Conservation (phyloP, 2,329 filamentous ascomycete species). For the Fusarium brevicatenulatum region DNA sequence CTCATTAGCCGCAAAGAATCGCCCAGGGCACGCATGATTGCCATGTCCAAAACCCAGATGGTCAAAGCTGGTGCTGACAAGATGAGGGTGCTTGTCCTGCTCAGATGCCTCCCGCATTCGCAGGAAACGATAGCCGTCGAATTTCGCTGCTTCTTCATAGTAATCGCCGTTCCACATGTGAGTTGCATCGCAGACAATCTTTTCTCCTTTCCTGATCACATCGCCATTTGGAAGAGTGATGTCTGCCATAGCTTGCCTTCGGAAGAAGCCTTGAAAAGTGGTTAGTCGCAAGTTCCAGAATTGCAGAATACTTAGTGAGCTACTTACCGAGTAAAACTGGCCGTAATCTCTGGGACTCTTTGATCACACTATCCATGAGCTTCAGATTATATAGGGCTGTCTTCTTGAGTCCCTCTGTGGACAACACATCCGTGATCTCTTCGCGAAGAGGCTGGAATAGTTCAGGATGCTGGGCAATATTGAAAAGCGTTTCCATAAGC, state of each 20-base stretch:
- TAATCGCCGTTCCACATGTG: background rate
- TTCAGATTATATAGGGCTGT: slow-evolving; percentile 55
- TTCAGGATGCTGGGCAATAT: slow-evolving; percentile 53
- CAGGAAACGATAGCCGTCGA: slow-evolving; percentile 59
- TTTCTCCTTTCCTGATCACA: slow-evolving; percentile 11
- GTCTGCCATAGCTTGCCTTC: background rate
- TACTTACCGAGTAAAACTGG: slow-evolving; percentile 50
- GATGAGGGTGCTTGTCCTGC: slow-evolving; percentile 45
- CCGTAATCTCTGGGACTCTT: slow-evolving; percentile 60
- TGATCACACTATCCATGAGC: slow-evolving; percentile 60
- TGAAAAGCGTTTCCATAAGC: slow-evolving; percentile 28
- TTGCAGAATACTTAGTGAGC: rapidly evolving
- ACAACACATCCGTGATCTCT: slow-evolving; percentile 47
- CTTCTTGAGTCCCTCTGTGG: slow-evolving; percentile 55
- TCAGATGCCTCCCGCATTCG: slow-evolving; percentile 51
- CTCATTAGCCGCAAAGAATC: slow-evolving; percentile 64
- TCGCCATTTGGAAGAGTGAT: slow-evolving; percentile 16
- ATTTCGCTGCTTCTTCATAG: slow-evolving; percentile 40
- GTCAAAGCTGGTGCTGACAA: slow-evolving; percentile 60
- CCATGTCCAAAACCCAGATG: slow-evolving; percentile 66
- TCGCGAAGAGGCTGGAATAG: slow-evolving; percentile 53
- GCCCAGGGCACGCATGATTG: slow-evolving; percentile 62
- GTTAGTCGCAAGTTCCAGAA: background rate
- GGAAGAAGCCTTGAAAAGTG: background rate
- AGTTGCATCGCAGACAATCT: background rate